Conservation (phyloP, 176 grass and related monocot genomes). For the Stipa capillata region DNA sequence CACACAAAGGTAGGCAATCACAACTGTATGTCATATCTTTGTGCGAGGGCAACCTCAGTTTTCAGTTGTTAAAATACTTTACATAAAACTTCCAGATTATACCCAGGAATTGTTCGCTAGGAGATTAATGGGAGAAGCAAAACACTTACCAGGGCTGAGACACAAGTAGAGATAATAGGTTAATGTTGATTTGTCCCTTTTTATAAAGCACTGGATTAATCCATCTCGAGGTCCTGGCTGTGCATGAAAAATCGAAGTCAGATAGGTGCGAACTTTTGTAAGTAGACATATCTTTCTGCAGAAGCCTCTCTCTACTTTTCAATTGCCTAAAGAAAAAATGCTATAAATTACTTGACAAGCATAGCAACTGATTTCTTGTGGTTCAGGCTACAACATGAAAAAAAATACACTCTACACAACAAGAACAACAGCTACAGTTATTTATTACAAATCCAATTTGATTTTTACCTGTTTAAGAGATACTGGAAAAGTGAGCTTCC, state of each 20-base stretch:
- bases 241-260: slow-evolving; percentile 26
- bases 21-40: too few relatives aligned
- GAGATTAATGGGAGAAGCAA: slow-evolving; percentile 4
- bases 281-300: too few relatives aligned
- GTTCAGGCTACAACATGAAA: not conserved
- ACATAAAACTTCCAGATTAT: not conserved
- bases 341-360: not conserved
- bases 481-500: slow-evolving; percentile 73
- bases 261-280: not conserved
- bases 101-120: slow-evolving; percentile 2
- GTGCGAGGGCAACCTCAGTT: too few relatives aligned
- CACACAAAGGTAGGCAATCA: too few relatives aligned
- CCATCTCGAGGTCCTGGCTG: slow-evolving; percentile 78
- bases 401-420: not conserved
- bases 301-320: too few relatives aligned
- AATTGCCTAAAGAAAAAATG: not conserved
- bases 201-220: slow-evolving; percentile 75
- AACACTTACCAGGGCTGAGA: slow-evolving; percentile 60
- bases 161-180: slow-evolving; percentile 82
- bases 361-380: not conserved
- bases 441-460: not conserved
- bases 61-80: too few relatives aligned
- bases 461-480: slow-evolving; percentile 78
- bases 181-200: slow-evolving; percentile 71
- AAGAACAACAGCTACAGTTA: not conserved